phyloP scores from a whole-genome alignment of 768 basidiomycete genomes.

The Postia placenta region DNA sequence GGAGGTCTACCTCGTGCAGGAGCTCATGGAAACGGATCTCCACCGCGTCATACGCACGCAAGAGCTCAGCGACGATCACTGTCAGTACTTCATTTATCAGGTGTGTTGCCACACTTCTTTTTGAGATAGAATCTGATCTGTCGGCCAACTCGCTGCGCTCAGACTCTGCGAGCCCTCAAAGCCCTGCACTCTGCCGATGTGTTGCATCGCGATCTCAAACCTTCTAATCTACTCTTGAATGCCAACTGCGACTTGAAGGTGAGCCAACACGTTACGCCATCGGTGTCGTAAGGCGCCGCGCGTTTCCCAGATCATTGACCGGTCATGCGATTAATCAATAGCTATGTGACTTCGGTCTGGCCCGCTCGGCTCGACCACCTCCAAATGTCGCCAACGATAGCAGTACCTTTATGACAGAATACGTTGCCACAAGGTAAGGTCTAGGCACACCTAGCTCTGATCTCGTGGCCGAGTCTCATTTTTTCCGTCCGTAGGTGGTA shows the following conservation, averaged over 20 bases:
- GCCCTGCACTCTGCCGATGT: constrained; percentile 94
- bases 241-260: constrained; percentile 97
- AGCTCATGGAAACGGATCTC: constrained; percentile 91
- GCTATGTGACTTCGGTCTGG: constrained; percentile 87
- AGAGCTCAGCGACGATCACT: constrained; percentile 89
- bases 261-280: constrained; percentile 10
- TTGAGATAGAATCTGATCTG: background rate
- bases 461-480: background rate
- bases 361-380: constrained; percentile 69
- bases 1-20: constrained; percentile 75
- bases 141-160: background rate
- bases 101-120: constrained; percentile 28
- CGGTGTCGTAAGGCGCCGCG: background rate
- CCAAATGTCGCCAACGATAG: constrained; percentile 70
- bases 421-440: constrained; percentile 90
- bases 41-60: constrained; percentile 96
- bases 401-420: constrained; percentile 86
- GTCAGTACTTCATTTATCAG: constrained; percentile 98
- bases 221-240: constrained; percentile 91
- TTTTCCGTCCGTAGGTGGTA: constrained; percentile 64
- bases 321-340: constrained; percentile 20
- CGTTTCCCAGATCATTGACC: background rate
- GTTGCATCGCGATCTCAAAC: constrained; percentile 93
- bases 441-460: no score
- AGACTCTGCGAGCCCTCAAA: constrained; percentile 90